phyloP scores from a whole-genome alignment of 2,329 filamentous ascomycete species.

The Neofusicoccum ribis region DNA sequence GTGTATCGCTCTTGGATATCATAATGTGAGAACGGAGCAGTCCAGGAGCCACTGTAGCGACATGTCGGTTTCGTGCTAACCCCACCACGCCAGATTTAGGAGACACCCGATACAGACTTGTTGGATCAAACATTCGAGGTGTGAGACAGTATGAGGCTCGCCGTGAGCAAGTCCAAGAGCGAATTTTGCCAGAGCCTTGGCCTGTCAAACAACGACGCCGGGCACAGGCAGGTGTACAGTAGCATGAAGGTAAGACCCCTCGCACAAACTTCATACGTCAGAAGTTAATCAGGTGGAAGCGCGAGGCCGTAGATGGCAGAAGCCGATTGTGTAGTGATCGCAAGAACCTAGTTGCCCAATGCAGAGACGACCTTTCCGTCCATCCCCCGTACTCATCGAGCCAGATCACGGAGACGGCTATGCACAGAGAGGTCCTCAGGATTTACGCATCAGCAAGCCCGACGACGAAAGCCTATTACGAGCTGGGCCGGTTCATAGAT shows the following conservation, averaged over 20 bases:
- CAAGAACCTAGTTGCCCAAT: slow-evolving; percentile 20
- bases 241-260: slow-evolving; percentile 42
- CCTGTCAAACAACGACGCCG: slow-evolving; percentile 38
- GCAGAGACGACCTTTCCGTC: slow-evolving; percentile 29
- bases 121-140: not conserved
- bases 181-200: slow-evolving; percentile 45
- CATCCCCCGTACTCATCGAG: slow-evolving; percentile 45
- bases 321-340: not conserved
- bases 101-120: not conserved
- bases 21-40: too few relatives aligned
- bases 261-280: too few relatives aligned
- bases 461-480: slow-evolving; percentile 43
- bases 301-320: slow-evolving; percentile 6
- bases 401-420: slow-evolving; percentile 50
- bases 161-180: slow-evolving; percentile 27
- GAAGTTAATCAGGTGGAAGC: not conserved
- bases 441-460: slow-evolving; percentile 42
- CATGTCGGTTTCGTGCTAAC: too few relatives aligned
- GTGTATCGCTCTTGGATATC: too few relatives aligned
- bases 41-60: too few relatives aligned
- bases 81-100: too few relatives aligned
- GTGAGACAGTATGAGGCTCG: not conserved
- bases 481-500: slow-evolving; percentile 43
- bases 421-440: slow-evolving; percentile 44
- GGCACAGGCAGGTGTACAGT: slow-evolving; percentile 39